A percentile compares a stretch with the other conserved stretches of the same genome.
Evolutionary conservation across 805 yeast species (phyloP).

Genomic region (Yarrowia sp.): DNA sequence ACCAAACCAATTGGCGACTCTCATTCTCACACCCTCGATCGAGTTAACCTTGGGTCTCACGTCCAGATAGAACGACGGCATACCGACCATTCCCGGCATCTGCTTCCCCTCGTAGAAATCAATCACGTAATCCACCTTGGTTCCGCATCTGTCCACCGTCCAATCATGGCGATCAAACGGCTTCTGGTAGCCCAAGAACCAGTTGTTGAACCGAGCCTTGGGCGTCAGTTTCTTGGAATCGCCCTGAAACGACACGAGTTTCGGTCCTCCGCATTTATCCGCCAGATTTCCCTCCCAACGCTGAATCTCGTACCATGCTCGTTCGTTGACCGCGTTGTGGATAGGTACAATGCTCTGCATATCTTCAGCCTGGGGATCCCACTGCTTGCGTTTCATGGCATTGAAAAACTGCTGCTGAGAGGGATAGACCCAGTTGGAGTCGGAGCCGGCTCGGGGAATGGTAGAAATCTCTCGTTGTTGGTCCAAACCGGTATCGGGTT

Average conservation of each 20-base stretch:
- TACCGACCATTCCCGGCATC: slow-evolving; percentile 54
- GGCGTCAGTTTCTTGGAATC: slow-evolving; percentile 88
- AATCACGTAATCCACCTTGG: slow-evolving; percentile 83
- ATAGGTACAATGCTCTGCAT: slow-evolving; percentile 93
- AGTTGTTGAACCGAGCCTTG: slow-evolving; percentile 72
- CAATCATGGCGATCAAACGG: slow-evolving; percentile 99
- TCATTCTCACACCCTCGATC: slow-evolving; percentile 77
- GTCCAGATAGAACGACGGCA: slow-evolving; percentile 76
- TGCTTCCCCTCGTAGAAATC: slow-evolving; percentile 80
- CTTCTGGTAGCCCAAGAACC: slow-evolving; percentile 66
- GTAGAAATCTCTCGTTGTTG: slow-evolving; percentile 79
- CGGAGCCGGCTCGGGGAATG: slow-evolving; percentile 76
- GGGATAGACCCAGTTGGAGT: slow-evolving; percentile 89
- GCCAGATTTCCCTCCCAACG: slow-evolving; percentile 68
- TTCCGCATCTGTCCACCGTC: slow-evolving; percentile 86
- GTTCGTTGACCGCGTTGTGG: slow-evolving; percentile 91
- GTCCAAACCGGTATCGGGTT: slow-evolving; percentile 55
- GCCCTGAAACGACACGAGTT: slow-evolving; percentile 86
- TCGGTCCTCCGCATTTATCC: slow-evolving; percentile 76
- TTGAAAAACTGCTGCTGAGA: slow-evolving; percentile 93
- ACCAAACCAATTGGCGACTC: slow-evolving; percentile 65
- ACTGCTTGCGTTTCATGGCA: slow-evolving; percentile 90
- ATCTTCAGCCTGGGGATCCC: slow-evolving; percentile 81
- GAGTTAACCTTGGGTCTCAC: slow-evolving; percentile 90
- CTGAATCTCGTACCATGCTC: slow-evolving; percentile 85